phyloP scores from a whole-genome alignment of 1,284 basidiomycete species.

The Ceratobasidium sp. region DNA sequence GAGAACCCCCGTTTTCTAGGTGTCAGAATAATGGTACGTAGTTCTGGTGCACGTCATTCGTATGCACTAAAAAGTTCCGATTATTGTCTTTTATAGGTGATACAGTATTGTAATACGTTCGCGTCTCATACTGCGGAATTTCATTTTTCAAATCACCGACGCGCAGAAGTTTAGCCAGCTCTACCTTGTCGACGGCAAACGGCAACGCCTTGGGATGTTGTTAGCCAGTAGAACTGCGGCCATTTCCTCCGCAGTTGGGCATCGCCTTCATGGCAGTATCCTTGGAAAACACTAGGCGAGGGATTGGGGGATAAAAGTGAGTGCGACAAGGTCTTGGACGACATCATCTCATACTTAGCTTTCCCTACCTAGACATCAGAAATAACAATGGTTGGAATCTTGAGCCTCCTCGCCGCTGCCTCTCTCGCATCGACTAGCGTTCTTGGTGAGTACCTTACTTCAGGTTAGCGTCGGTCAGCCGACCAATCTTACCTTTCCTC shows the following conservation, averaged over 20 bases:
- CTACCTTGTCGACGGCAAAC: no score
- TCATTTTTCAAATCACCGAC: no score
- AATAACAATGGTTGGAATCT: conserved; percentile 12
- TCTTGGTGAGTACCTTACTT: background rate
- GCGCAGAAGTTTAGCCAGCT: no score
- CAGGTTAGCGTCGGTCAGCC: background rate
- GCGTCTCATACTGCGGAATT: no score
- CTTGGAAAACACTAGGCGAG: background rate
- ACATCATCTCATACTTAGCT: background rate
- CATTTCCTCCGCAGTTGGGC: conserved; percentile 16
- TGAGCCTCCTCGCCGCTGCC: conserved; percentile 1
- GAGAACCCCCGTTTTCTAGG: no score
- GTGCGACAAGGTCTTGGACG: background rate
- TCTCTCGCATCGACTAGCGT: conserved; percentile 8
- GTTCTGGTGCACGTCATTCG: no score
- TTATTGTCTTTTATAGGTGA: no score
- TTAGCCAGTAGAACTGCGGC: conserved; percentile 8
- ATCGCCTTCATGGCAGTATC: background rate
- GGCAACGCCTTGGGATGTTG: background rate
- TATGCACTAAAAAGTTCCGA: no score
- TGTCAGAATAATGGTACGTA: no score
- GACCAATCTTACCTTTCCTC: background rate
- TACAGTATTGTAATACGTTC: no score
- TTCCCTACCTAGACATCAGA: background rate
- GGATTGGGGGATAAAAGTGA: conserved; percentile 18